These are phyloP conservation scores for Dissophora globulifera DNA, from an alignment of 192 early-diverging fungal species.

Conservation along the genomic window DNA sequence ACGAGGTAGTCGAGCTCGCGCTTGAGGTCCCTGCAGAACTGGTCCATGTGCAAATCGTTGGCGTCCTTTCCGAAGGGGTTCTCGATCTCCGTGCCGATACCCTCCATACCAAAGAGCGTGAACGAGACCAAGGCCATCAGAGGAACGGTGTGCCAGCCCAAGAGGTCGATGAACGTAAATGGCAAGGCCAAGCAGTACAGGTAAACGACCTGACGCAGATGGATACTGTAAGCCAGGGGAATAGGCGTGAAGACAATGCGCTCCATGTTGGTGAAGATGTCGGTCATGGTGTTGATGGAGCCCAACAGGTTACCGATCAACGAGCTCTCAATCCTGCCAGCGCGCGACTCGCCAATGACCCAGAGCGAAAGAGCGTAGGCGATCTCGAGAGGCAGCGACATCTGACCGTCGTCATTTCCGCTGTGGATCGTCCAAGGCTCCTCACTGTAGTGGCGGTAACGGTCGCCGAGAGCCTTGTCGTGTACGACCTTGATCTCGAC, in stretches of 20 bases:
- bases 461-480: slow-evolving; percentile 29
- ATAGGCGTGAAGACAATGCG: slow-evolving; percentile 76
- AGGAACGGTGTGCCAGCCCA: slow-evolving; percentile 53
- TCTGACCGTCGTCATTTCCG: slow-evolving; percentile 47
- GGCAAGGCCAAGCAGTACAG: slow-evolving; percentile 56
- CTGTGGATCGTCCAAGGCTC: slow-evolving; percentile 27
- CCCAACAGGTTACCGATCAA: slow-evolving; percentile 36
- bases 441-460: slow-evolving; percentile 45
- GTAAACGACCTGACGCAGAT: slow-evolving; percentile 62
- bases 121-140: slow-evolving; percentile 57
- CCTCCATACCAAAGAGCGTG: slow-evolving; percentile 64
- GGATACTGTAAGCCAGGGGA: slow-evolving; percentile 76
- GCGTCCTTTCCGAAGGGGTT: slow-evolving; percentile 67
- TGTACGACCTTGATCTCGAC: slow-evolving; percentile 31
- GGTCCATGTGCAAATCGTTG: slow-evolving; percentile 61
- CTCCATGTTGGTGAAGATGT: slow-evolving; percentile 66
- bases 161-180: slow-evolving; percentile 37
- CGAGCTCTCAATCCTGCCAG: slow-evolving; percentile 37
- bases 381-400: slow-evolving; percentile 54
- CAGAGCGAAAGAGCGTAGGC: slow-evolving; percentile 47
- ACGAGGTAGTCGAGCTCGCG: slow-evolving; percentile 55
- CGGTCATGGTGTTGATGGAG: slow-evolving; percentile 48
- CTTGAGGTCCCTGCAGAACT: slow-evolving; percentile 57
- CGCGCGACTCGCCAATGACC: slow-evolving; percentile 40
- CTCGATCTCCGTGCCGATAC: slow-evolving; percentile 59